Evolutionary conservation across 83 land plant species (phyloP).

Genomic region (Thuja plicata): DNA sequence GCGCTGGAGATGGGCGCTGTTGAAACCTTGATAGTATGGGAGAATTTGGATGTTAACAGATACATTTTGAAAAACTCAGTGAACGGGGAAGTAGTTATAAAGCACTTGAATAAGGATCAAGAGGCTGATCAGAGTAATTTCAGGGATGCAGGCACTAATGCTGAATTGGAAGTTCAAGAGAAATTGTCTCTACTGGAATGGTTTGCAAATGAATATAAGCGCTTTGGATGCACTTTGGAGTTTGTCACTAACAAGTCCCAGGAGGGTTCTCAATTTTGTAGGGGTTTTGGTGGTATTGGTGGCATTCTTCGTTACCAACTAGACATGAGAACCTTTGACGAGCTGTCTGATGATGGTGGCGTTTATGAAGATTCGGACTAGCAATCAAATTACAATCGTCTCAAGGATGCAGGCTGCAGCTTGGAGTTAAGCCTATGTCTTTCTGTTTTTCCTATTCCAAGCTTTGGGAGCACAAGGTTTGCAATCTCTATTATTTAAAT

Average conservation of each 20-base stretch:
- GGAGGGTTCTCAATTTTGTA: conserved; percentile 50
- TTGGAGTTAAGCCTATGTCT: background rate
- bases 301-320: conserved; percentile 49
- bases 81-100: conserved; percentile 34
- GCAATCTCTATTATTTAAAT: background rate
- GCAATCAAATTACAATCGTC: conserved; percentile 15
- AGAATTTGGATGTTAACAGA: conserved; percentile 37
- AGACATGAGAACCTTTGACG: conserved; percentile 48
- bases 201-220: conserved; percentile 45
- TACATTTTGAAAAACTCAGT: conserved; percentile 28
- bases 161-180: conserved; percentile 45
- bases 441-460: background rate
- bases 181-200: conserved; percentile 46
- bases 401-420: background rate
- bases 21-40: conserved; percentile 53
- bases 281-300: conserved; percentile 56
- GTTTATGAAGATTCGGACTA: conserved; percentile 45
- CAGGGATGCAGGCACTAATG: conserved; percentile 26
- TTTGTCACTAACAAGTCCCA: conserved; percentile 53
- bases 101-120: conserved; percentile 49
- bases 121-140: conserved; percentile 39
- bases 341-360: conserved; percentile 35
- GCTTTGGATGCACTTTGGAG: conserved; percentile 42
- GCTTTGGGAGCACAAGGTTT: background rate
- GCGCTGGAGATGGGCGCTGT: conserved; percentile 53